Conservation (phyloP, 139 green algal species). For the Microglena sp. region DNA sequence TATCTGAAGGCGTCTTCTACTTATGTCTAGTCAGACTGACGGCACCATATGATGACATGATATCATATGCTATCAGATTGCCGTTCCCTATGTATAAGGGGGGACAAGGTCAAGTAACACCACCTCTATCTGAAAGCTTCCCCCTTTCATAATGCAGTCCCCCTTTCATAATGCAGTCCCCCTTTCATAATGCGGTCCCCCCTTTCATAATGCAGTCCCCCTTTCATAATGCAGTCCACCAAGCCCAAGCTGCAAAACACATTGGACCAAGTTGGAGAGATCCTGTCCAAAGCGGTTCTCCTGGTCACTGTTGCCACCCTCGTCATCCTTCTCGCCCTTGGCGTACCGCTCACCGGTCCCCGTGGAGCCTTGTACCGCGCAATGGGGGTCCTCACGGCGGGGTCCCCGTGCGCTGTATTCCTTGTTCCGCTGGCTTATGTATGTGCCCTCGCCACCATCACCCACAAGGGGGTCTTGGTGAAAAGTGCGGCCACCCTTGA, state of each 20-base stretch:
- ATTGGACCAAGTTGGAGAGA: conserved; percentile 51
- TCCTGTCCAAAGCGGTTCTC: conserved; percentile 64
- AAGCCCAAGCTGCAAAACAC: conserved; percentile 46
- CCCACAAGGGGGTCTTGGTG: conserved; percentile 56
- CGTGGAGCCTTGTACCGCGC: conserved; percentile 69
- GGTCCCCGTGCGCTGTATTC: conserved; percentile 77
- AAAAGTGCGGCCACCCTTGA: conserved; percentile 67
- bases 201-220: no score
- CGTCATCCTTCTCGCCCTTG: conserved; percentile 29
- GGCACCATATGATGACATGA: no score
- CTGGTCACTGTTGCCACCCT: conserved; percentile 34
- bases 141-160: no score
- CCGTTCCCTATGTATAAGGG: no score
- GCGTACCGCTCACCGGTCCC: conserved; percentile 54
- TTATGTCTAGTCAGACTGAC: no score
- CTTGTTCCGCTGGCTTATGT: conserved; percentile 83
- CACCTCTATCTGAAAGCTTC: no score
- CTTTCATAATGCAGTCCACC: conserved; percentile 44
- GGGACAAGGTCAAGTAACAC: no score
- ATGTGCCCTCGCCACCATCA: conserved; percentile 65
- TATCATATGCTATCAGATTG: no score
- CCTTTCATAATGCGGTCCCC: no score
- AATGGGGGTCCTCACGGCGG: conserved; percentile 70
- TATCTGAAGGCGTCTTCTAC: no score
- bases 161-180: no score